Evolutionary conservation across 176 grass and related monocot species (phyloP).

Genomic region (Eleusine coracana): DNA sequence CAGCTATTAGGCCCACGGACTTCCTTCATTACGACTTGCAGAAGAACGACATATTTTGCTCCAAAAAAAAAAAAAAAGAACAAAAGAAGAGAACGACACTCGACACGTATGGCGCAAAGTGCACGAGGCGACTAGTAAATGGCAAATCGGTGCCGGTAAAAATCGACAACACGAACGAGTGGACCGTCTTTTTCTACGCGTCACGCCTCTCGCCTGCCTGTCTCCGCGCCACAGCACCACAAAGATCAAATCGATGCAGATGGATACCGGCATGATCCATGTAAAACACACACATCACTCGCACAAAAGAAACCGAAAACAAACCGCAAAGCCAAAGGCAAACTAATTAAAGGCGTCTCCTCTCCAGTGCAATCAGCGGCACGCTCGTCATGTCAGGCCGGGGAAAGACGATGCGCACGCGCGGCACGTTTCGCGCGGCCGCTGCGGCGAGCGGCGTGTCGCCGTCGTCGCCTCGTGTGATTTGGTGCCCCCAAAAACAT

Average conservation of each 20-base stretch:
- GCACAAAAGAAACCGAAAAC: neutral
- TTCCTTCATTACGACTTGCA: too few species aligned
- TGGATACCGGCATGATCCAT: neutral
- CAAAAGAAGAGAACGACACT: too few species aligned
- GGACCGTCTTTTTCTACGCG: neutral
- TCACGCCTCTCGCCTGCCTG: neutral
- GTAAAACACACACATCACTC: neutral
- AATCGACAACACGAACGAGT: neutral
- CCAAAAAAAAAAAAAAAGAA: too few species aligned
- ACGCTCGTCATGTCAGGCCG: neutral
- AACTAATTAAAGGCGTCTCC: neutral
- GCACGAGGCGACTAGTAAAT: too few species aligned
- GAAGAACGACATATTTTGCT: too few species aligned
- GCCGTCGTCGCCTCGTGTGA: constrained; percentile 10
- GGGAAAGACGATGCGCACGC: neutral
- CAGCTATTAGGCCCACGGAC: neutral
- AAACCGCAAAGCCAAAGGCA: neutral
- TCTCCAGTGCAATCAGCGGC: neutral
- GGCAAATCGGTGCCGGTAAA: neutral
- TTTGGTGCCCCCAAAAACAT: constrained; percentile 20
- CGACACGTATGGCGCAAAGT: too few species aligned
- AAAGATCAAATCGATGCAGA: neutral
- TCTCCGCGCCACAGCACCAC: neutral
- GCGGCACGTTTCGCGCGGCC: constrained; percentile 26
- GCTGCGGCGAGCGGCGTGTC: neutral